Percentiles rank a stretch among this genome's conserved stretches.
phyloP scores from a whole-genome alignment of 2,329 filamentous ascomycete species.

The Periconia digitata region DNA sequence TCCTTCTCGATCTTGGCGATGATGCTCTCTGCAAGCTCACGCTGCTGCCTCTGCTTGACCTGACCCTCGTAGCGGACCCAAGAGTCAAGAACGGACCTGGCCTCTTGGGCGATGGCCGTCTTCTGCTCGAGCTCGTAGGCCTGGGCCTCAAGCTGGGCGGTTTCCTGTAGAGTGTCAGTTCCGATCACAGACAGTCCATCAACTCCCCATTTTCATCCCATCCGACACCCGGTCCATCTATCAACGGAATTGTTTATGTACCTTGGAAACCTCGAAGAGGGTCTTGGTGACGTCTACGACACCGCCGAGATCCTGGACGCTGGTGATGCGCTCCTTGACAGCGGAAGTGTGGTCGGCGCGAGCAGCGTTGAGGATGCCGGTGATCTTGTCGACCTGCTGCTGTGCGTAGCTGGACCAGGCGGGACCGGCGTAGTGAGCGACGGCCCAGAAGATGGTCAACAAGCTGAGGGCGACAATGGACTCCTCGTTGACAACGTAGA shows the following conservation, averaged over 20 bases:
- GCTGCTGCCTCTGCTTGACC: conserved; percentile 98
- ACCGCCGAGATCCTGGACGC: conserved; percentile 89
- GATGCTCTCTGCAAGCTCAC: conserved; percentile 86
- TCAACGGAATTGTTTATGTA: conserved; percentile 49
- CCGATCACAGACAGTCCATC: conserved; percentile 16
- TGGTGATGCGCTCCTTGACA: conserved; percentile 91
- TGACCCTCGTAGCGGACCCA: conserved; percentile 99
- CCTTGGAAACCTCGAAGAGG: conserved; percentile 98
- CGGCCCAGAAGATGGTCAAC: conserved; percentile 85
- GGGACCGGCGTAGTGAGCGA: conserved; percentile 92
- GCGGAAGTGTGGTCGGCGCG: conserved; percentile 93
- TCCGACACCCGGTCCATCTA: conserved; percentile 5
- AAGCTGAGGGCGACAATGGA: conserved; percentile 91
- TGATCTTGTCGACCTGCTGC: conserved; percentile 86
- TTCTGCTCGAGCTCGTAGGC: conserved; percentile 97
- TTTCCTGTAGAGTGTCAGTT: conserved; percentile 67
- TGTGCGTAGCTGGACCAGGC: conserved; percentile 92
- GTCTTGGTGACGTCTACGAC: conserved; percentile 97
- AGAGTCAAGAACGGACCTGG: conserved; percentile 92
- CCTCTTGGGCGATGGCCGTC: conserved; percentile 88
- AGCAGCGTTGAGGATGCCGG: conserved; percentile 90
- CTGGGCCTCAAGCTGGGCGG: conserved; percentile 91
- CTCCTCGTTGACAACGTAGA: conserved; percentile 99
- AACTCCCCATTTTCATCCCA: conserved; percentile 8
- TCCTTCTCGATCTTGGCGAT: conserved; percentile 99